Percentiles rank a stretch among this genome's conserved stretches.
Conservation (phyloP, 805 yeast species). For the Blastobotrys parvus region DNA sequence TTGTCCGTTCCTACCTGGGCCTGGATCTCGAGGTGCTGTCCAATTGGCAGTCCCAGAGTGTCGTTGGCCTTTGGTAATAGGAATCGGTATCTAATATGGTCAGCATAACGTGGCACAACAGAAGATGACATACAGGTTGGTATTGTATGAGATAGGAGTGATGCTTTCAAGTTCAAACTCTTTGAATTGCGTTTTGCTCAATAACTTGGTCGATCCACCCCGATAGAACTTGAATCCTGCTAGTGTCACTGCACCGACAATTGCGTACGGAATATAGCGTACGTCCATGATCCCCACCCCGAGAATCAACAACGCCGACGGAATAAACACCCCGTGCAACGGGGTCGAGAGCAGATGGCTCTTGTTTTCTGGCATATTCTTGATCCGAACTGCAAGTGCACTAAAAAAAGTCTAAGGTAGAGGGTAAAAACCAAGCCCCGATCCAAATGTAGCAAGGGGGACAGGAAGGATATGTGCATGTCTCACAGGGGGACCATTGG, state of each 20-base stretch:
- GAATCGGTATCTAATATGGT: conserved; percentile 46
- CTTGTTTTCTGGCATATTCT: conserved; percentile 1
- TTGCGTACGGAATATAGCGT: conserved; percentile 18
- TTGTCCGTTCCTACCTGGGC: conserved; percentile 74
- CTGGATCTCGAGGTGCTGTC: conserved; percentile 82
- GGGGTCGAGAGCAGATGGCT: conserved; percentile 23
- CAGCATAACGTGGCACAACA: background rate
- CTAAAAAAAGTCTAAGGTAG: too few species aligned
- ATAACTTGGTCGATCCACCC: conserved; percentile 30
- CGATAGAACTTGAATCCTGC: conserved; percentile 21
- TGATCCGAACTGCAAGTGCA: too few species aligned
- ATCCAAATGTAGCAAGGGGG: too few species aligned
- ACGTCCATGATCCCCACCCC: conserved; percentile 23
- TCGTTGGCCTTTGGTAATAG: conserved; percentile 69
- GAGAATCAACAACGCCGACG: conserved; percentile 21
- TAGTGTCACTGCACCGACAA: conserved; percentile 17
- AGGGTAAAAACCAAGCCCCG: too few species aligned
- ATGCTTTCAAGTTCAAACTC: conserved; percentile 75
- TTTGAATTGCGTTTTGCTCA: conserved; percentile 57
- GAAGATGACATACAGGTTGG: conserved; percentile 40
- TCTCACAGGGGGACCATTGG: too few species aligned
- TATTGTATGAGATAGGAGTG: conserved; percentile 67
- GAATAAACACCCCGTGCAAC: conserved; percentile 27
- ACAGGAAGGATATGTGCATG: too few species aligned
- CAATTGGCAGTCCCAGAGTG: conserved; percentile 81